A percentile compares a stretch with the other conserved stretches of the same genome.
These are phyloP conservation scores for Mucor plumbeus DNA, from an alignment of 371 early-diverging fungal species.

Conservation along the genomic window DNA sequence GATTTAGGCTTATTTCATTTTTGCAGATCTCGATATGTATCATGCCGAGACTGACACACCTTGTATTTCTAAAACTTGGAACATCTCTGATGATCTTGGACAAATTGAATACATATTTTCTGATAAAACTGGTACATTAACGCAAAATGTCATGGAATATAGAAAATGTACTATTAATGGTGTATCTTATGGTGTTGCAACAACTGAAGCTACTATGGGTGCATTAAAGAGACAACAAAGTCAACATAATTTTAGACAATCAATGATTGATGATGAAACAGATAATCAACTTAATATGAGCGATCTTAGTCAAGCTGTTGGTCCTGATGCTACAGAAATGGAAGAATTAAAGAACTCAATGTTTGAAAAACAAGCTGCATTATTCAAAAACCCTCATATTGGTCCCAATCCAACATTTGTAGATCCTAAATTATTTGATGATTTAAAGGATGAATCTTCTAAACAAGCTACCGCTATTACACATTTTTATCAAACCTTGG, in stretches of 20 bases:
- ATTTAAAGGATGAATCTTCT: slow-evolving; percentile 36
- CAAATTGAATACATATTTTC: slow-evolving; percentile 96
- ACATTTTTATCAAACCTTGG: slow-evolving; percentile 76
- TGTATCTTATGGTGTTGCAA: slow-evolving; percentile 72
- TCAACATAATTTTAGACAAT: slow-evolving; percentile 12
- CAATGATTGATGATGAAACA: slow-evolving; percentile 9
- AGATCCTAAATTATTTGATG: slow-evolving; percentile 51
- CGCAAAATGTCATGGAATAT: slow-evolving; percentile 83
- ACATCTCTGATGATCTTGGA: slow-evolving; percentile 84
- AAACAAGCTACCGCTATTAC: slow-evolving; percentile 66
- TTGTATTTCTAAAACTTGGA: slow-evolving; percentile 89
- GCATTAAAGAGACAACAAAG: slow-evolving; percentile 53
- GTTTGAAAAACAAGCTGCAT: slow-evolving; percentile 40
- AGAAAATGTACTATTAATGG: slow-evolving; percentile 89
- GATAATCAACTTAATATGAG: slow-evolving; percentile 22
- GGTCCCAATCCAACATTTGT: slow-evolving; percentile 49
- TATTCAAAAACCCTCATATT: slow-evolving; percentile 46
- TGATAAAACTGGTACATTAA: slow-evolving; percentile 92
- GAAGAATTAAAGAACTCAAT: slow-evolving; percentile 43
- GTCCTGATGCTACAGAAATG: slow-evolving; percentile 10
- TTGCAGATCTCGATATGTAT: slow-evolving; percentile 87
- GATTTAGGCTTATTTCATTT: slow-evolving; percentile 77
- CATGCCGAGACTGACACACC: slow-evolving; percentile 77
- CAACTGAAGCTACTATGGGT: slow-evolving; percentile 42
- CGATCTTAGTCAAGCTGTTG: background rate